Percentiles rank a stretch among this genome's conserved stretches.
These are phyloP conservation scores for Polymyxa betae DNA, from an alignment of 208 protist genomes.

Conservation along the genomic window DNA sequence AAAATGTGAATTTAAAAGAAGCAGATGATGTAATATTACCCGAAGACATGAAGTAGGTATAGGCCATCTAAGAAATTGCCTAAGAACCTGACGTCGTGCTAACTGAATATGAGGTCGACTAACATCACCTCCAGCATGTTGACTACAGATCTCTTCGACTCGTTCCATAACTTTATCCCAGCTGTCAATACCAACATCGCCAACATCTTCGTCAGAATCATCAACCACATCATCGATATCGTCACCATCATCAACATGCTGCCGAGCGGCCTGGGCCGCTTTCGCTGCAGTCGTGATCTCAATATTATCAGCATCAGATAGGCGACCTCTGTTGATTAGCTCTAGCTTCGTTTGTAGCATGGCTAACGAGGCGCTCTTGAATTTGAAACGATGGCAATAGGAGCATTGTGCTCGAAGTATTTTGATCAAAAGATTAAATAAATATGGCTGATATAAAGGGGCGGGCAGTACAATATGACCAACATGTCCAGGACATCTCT, in stretches of 20 bases:
- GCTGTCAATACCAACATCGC: conserved; percentile 35
- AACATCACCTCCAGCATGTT: not conserved
- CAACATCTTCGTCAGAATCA: not conserved
- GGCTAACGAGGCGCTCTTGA: not conserved
- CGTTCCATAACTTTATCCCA: not conserved
- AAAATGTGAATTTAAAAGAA: too few relatives aligned
- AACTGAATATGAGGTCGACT: not conserved
- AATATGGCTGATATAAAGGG: conserved; percentile 82
- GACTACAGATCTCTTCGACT: not conserved
- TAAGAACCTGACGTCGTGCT: not conserved
- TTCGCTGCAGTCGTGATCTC: conserved; percentile 2
- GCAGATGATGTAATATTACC: not conserved
- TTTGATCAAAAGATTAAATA: conserved; percentile 72
- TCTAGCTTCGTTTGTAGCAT: not conserved
- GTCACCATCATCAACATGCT: not conserved
- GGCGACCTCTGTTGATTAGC: not conserved
- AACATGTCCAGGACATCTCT: conserved; percentile 83
- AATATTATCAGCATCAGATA: not conserved
- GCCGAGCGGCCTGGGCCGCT: not conserved
- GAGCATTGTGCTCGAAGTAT: conserved; percentile 79
- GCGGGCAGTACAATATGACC: conserved; percentile 85
- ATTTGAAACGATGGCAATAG: conserved; percentile 74
- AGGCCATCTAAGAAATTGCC: not conserved
- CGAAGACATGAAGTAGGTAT: not conserved
- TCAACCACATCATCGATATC: not conserved